phyloP scores from a whole-genome alignment of 2,329 filamentous ascomycete species.

The Cyphellophora attinorum region DNA sequence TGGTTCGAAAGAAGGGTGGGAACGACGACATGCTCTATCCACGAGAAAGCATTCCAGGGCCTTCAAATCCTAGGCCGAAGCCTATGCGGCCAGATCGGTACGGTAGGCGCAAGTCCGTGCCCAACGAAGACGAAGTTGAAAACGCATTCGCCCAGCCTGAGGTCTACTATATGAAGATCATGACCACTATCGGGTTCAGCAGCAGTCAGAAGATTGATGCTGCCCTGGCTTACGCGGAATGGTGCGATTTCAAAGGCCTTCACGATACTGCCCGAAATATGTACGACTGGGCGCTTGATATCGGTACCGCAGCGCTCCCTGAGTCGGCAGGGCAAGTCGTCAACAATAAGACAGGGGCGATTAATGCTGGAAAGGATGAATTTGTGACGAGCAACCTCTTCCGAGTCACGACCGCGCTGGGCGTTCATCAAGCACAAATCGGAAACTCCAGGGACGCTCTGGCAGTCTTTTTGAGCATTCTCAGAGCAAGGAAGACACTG shows the following conservation, averaged over 20 bases:
- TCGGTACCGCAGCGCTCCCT: conserved; percentile 52
- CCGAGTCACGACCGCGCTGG: conserved; percentile 64
- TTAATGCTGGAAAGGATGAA: conserved; percentile 47
- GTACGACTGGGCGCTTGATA: conserved; percentile 66
- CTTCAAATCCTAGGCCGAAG: conserved; percentile 71
- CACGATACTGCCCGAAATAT: conserved; percentile 58
- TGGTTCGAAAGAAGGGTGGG: conserved; percentile 56
- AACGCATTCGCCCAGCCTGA: conserved; percentile 62
- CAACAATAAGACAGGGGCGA: conserved; percentile 52
- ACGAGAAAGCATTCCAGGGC: conserved; percentile 64
- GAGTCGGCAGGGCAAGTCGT: conserved; percentile 32
- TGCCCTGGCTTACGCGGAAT: conserved; percentile 73
- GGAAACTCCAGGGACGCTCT: conserved; percentile 61
- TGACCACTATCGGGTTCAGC: conserved; percentile 71
- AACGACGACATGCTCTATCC: conserved; percentile 46
- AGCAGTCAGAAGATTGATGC: conserved; percentile 72
- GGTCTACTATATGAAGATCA: conserved; percentile 68
- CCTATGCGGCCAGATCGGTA: conserved; percentile 57
- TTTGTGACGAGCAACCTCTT: conserved; percentile 65
- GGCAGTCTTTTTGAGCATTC: conserved; percentile 74
- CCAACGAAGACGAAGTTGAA: conserved; percentile 66
- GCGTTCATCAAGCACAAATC: conserved; percentile 63
- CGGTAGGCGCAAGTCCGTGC: conserved; percentile 34
- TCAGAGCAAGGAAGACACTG: conserved; percentile 61
- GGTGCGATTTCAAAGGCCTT: conserved; percentile 67